phyloP scores from a whole-genome alignment of 768 basidiomycete genomes.

The Mycena galopus region DNA sequence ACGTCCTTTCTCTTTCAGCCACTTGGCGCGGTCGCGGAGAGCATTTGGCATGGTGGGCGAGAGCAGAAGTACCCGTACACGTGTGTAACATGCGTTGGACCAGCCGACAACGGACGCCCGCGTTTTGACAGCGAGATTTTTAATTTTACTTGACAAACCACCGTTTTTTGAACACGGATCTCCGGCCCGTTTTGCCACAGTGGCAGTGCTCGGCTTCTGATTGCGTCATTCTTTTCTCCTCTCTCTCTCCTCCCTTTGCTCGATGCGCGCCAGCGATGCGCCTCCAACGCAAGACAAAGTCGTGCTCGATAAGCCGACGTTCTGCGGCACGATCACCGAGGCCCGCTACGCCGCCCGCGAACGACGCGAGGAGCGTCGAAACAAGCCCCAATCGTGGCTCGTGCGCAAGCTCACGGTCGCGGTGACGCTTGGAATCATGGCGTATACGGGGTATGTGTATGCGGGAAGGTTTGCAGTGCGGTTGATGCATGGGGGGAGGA shows the following conservation, averaged over 20 bases:
- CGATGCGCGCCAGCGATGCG: conserved; percentile 16
- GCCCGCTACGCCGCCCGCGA: conserved; percentile 55
- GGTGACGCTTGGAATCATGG: conserved; percentile 70
- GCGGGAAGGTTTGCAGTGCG: conserved; percentile 77
- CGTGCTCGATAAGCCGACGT: conserved; percentile 37
- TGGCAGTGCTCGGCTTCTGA: too few relatives aligned
- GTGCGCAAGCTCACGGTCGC: conserved; percentile 76
- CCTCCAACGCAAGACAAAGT: conserved; percentile 3
- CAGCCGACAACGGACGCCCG: too few relatives aligned
- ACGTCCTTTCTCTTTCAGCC: too few relatives aligned
- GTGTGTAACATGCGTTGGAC: too few relatives aligned
- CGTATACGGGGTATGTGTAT: conserved; percentile 84
- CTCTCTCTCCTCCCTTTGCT: too few relatives aligned
- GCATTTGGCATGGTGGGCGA: too few relatives aligned
- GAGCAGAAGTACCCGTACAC: too few relatives aligned
- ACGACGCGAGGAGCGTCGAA: conserved; percentile 46
- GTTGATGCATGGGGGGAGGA: conserved; percentile 69
- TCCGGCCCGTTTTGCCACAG: neutral
- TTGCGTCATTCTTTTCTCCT: too few relatives aligned
- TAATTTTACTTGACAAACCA: too few relatives aligned
- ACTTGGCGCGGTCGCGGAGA: too few relatives aligned
- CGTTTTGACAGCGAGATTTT: too few relatives aligned
- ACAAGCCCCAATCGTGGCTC: conserved; percentile 78
- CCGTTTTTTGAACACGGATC: too few relatives aligned
- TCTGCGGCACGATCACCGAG: conserved; percentile 69